phyloP scores from a whole-genome alignment of 352 stramenopile genomes.

The Globisporangium iwayamae region DNA sequence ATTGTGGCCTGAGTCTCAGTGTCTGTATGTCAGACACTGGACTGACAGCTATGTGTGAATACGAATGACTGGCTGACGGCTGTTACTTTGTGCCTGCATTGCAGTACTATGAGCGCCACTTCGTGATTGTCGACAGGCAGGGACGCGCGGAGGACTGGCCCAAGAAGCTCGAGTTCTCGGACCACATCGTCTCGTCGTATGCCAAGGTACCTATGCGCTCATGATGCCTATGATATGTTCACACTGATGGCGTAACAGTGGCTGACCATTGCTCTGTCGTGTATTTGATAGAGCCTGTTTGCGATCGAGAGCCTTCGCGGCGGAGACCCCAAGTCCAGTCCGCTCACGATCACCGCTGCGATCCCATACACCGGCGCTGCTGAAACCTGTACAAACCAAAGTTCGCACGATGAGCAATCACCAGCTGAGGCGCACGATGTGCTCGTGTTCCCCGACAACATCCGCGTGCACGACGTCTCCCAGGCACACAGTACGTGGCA shows the following conservation, averaged over 20 bases:
- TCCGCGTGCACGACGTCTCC: constrained; percentile 54
- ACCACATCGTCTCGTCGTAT: constrained; percentile 53
- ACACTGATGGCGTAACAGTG: not conserved
- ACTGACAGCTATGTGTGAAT: not conserved
- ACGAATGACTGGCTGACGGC: not conserved
- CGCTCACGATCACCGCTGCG: constrained; percentile 44
- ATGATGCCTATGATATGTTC: not conserved
- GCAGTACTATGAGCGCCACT: constrained; percentile 53
- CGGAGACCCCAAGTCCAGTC: constrained; percentile 33
- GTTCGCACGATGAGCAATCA: not conserved
- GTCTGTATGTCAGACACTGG: no score
- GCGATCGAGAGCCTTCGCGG: constrained; percentile 28
- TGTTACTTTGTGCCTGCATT: not conserved
- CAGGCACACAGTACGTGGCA: constrained; percentile 37
- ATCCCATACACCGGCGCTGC: constrained; percentile 35
- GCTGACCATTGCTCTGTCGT: not conserved
- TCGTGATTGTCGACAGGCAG: constrained; percentile 50
- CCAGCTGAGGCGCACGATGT: constrained; percentile 38
- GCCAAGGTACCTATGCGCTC: constrained; percentile 22
- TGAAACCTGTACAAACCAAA: not conserved
- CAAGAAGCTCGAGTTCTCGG: constrained; percentile 65
- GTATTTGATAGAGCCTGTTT: constrained; percentile 20
- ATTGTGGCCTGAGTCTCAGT: no score
- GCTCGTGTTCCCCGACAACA: constrained; percentile 63
- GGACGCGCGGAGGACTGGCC: constrained; percentile 46